phyloP scores from a whole-genome alignment of 306 rosid genomes.

The Trichosanthes cucumerina region DNA sequence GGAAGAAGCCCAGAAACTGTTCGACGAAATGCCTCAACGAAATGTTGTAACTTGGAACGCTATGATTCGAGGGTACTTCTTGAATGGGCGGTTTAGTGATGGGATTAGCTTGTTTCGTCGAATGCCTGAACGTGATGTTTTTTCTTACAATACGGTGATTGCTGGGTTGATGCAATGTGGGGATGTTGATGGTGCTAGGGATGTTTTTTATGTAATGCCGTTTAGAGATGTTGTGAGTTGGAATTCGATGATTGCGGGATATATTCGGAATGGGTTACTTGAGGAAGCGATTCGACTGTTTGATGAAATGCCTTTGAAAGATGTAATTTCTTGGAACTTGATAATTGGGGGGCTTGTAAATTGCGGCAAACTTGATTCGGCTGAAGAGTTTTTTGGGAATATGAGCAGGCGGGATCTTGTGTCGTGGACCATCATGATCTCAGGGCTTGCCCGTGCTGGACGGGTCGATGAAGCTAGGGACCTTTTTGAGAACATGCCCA shows the following conservation, averaged over 20 bases:
- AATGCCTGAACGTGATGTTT: slow-evolving; percentile 28
- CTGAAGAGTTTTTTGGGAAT: slow-evolving; percentile 24
- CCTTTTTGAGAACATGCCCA: slow-evolving; percentile 33
- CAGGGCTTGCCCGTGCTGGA: slow-evolving; percentile 23
- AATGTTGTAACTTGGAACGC: slow-evolving; percentile 43
- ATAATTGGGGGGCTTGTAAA: slow-evolving; percentile 37
- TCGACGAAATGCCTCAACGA: slow-evolving; percentile 33
- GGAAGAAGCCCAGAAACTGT: slow-evolving; percentile 34
- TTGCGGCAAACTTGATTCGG: slow-evolving; percentile 25
- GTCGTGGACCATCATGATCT: slow-evolving; percentile 48
- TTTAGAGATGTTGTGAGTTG: slow-evolving; percentile 31
- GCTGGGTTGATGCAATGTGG: slow-evolving; percentile 45
- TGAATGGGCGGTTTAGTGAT: slow-evolving; percentile 8
- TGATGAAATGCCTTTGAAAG: slow-evolving; percentile 29
- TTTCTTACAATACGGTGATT: slow-evolving; percentile 38
- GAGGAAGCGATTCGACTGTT: slow-evolving; percentile 25
- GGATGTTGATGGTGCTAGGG: slow-evolving; percentile 31
- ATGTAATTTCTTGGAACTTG: slow-evolving; percentile 52
- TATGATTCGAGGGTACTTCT: slow-evolving; percentile 35
- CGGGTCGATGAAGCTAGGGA: slow-evolving; percentile 23
- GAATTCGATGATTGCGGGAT: slow-evolving; percentile 48
- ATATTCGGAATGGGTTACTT: slow-evolving; percentile 29
- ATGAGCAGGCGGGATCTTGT: slow-evolving; percentile 28
- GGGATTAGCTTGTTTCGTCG: slow-evolving; percentile 21
- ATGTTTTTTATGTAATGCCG: slow-evolving; percentile 26